A percentile compares a stretch with the other conserved stretches of the same genome.
phyloP scores from a whole-genome alignment of 345 rosid species.

The Rhodomyrtus tomentosa region DNA sequence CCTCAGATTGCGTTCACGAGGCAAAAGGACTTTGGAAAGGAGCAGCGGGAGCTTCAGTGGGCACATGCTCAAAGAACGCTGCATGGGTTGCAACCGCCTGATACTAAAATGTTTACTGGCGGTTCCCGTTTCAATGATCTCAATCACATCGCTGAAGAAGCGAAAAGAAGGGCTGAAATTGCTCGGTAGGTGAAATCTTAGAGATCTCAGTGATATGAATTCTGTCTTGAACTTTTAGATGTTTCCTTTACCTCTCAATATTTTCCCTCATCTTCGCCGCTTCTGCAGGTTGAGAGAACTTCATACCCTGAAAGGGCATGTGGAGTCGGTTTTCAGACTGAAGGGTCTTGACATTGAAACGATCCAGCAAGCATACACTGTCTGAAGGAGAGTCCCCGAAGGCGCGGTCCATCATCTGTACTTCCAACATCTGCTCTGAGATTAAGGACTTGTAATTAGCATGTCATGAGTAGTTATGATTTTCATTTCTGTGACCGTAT shows the following conservation, averaged over 20 bases:
- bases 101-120: slow-evolving; percentile 87
- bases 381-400: slow-evolving; percentile 18
- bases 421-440: not conserved
- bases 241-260: not conserved
- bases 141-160: slow-evolving; percentile 95
- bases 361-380: slow-evolving; percentile 95
- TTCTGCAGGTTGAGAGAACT: slow-evolving; percentile 80
- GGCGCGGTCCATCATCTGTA: not conserved
- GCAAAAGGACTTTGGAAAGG: slow-evolving; percentile 95
- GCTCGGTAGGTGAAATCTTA: slow-evolving; percentile 42
- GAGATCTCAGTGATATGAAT: not conserved
- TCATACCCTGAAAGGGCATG: slow-evolving; percentile 90
- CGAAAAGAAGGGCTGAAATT: slow-evolving; percentile 96
- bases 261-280: not conserved
- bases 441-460: slow-evolving; percentile 5
- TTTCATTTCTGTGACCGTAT: not conserved
- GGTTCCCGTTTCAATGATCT: slow-evolving; percentile 78
- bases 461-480: not conserved
- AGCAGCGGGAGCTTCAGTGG: slow-evolving; percentile 98
- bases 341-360: slow-evolving; percentile 95
- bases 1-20: slow-evolving; percentile 94
- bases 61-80: slow-evolving; percentile 97
- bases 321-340: slow-evolving; percentile 88
- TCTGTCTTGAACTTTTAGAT: not conserved
- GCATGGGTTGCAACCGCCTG: slow-evolving; percentile 91